These are phyloP conservation scores for Sindora glabra DNA, from an alignment of 306 rosid species.

Conservation along the genomic window DNA sequence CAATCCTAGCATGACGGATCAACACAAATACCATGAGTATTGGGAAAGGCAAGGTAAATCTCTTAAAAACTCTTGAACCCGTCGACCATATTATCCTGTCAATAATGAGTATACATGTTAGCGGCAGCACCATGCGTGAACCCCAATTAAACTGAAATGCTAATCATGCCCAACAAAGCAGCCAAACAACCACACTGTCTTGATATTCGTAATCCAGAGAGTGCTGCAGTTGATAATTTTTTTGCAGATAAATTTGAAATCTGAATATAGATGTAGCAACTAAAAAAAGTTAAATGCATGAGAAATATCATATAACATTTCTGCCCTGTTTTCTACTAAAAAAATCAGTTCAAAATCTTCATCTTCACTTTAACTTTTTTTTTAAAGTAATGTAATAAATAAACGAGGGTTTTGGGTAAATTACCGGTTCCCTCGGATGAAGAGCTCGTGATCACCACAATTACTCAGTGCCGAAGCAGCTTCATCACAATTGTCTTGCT, in stretches of 20 bases:
- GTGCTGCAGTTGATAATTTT: no score
- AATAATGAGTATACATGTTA: not conserved
- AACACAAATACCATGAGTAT: slow-evolving; percentile 43
- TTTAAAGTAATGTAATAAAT: slow-evolving; percentile 4
- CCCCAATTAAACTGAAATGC: not conserved
- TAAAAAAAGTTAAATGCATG: not conserved
- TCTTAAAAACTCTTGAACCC: slow-evolving; percentile 78
- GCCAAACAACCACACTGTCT: not conserved
- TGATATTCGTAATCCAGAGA: not conserved
- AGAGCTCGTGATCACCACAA: slow-evolving; percentile 80
- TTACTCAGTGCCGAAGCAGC: slow-evolving; percentile 43
- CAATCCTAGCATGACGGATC: not conserved
- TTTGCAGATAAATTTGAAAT: not conserved
- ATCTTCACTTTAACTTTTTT: no score
- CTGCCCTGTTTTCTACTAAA: not conserved
- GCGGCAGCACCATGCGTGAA: not conserved
- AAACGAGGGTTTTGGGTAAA: not conserved
- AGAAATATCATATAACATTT: not conserved
- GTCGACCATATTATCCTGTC: slow-evolving; percentile 86
- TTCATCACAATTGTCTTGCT: slow-evolving; percentile 39
- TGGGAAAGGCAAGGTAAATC: slow-evolving; percentile 66
- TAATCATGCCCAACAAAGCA: not conserved
- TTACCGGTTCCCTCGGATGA: slow-evolving; percentile 74
- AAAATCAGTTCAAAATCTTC: not conserved
- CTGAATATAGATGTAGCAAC: not conserved